Evolutionary conservation across 108 stramenopile species (phyloP).

Genomic region (Cyclostephanos tholiformis): DNA sequence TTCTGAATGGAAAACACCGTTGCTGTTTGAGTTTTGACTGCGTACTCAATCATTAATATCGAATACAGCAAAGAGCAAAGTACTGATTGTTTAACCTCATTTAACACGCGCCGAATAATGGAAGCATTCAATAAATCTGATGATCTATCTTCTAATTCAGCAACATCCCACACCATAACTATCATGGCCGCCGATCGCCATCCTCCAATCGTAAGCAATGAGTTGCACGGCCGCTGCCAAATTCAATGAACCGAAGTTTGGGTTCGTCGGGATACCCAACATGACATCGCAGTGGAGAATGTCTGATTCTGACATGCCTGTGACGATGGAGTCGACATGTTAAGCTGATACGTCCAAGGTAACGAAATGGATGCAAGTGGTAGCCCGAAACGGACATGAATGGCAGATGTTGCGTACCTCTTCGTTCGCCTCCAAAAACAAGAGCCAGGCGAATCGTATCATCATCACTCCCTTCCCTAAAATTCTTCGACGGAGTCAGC

Average conservation of each 20-base stretch:
- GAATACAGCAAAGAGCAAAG: too few relatives aligned
- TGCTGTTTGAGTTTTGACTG: too few relatives aligned
- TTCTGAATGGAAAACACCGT: too few relatives aligned
- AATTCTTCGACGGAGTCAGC: neutral
- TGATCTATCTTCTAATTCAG: neutral
- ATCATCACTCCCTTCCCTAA: neutral
- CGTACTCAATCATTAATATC: too few relatives aligned
- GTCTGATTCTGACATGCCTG: slow-evolving; percentile 55
- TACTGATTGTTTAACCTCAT: too few relatives aligned
- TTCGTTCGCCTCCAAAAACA: slow-evolving; percentile 68
- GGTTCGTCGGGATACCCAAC: slow-evolving; percentile 75
- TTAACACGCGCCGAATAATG: neutral
- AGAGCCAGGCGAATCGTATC: slow-evolving; percentile 43
- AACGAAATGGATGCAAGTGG: neutral
- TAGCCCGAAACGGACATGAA: neutral
- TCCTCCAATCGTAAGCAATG: slow-evolving; percentile 44
- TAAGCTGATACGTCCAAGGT: neutral
- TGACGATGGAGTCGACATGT: too few relatives aligned
- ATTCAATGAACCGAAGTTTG: slow-evolving; percentile 66
- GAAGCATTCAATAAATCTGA: neutral
- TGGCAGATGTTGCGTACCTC: neutral
- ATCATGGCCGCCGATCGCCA: slow-evolving; percentile 1
- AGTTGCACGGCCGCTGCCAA: slow-evolving; percentile 72
- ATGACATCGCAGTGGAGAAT: slow-evolving; percentile 56
- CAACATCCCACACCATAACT: neutral